phyloP scores from a whole-genome alignment of 179 eudicot species.

The Pouteria campechiana region DNA sequence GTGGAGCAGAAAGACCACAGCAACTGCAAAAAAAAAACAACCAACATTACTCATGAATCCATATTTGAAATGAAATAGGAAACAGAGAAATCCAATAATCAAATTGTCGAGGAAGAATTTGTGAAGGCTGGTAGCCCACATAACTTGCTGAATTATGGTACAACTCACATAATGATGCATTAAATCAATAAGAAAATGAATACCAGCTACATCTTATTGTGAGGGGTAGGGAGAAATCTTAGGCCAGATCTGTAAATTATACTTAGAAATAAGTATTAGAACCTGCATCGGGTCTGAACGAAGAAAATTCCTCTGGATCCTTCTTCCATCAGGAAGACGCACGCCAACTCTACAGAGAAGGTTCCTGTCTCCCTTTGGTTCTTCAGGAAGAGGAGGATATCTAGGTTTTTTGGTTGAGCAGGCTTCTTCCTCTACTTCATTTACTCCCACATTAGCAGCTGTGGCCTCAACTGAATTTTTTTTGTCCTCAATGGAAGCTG shows the following conservation, averaged over 20 bases:
- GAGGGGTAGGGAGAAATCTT: too few relatives aligned
- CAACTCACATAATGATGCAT: too few relatives aligned
- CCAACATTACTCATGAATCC: neutral
- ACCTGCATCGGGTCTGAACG: conserved; percentile 84
- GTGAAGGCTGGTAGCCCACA: too few relatives aligned
- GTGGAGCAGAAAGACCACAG: conserved; percentile 91
- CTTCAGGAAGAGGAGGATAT: conserved; percentile 81
- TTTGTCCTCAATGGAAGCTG: conserved; percentile 66
- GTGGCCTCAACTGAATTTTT: conserved; percentile 18
- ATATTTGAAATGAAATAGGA: neutral
- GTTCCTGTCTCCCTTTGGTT: conserved; percentile 62
- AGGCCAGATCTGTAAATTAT: too few relatives aligned
- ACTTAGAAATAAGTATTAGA: too few relatives aligned
- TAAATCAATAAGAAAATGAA: too few relatives aligned
- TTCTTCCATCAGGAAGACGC: conserved; percentile 94
- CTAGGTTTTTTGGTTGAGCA: conserved; percentile 21
- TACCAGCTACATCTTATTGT: too few relatives aligned
- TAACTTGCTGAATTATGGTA: too few relatives aligned
- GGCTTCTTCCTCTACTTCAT: conserved; percentile 21
- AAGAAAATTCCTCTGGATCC: conserved; percentile 81
- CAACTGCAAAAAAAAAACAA: conserved; percentile 36
- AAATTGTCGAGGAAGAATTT: neutral
- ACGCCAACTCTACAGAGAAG: conserved; percentile 83
- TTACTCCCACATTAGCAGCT: conserved; percentile 16
- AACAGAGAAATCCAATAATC: neutral